Evolutionary conservation across 345 rosid species (phyloP).

Genomic region (Atalantia buxifolia): DNA sequence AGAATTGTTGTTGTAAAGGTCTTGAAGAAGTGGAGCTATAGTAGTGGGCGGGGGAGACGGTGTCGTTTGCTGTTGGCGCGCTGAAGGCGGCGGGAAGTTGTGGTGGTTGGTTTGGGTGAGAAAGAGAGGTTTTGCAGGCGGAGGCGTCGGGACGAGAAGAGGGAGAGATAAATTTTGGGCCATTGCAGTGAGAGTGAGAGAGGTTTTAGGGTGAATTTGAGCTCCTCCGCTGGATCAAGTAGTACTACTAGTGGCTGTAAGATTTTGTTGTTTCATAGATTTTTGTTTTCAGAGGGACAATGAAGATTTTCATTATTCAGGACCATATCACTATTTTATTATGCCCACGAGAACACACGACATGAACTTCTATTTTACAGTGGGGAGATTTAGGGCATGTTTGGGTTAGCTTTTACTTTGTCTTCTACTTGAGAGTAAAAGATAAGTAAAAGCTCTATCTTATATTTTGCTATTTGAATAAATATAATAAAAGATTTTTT

Average conservation of each 20-base stretch:
- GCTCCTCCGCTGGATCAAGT: neutral
- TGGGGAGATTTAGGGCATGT: too few species aligned
- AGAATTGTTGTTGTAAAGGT: conserved; percentile 29
- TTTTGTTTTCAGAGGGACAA: neutral
- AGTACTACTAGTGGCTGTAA: neutral
- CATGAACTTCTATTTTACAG: too few species aligned
- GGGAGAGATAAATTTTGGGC: conserved; percentile 73
- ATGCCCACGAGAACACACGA: too few species aligned
- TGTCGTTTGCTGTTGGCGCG: conserved; percentile 10
- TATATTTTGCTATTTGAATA: too few species aligned
- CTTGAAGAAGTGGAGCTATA: conserved; percentile 40
- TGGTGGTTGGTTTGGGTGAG: conserved; percentile 30
- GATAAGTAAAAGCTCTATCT: too few species aligned
- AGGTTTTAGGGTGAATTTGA: neutral
- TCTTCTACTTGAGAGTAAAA: too few species aligned
- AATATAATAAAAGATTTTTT: too few species aligned
- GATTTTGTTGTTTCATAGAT: neutral
- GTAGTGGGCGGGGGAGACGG: conserved; percentile 18
- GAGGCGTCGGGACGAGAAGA: conserved; percentile 60
- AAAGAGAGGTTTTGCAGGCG: conserved; percentile 46
- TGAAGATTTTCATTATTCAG: neutral
- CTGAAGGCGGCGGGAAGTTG: conserved; percentile 18
- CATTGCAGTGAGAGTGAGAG: conserved; percentile 37
- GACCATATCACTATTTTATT: neutral
- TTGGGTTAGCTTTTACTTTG: too few species aligned